phyloP scores from a whole-genome alignment of 192 early-diverging fungal species.

The Phlyctochytrium bullatum region DNA sequence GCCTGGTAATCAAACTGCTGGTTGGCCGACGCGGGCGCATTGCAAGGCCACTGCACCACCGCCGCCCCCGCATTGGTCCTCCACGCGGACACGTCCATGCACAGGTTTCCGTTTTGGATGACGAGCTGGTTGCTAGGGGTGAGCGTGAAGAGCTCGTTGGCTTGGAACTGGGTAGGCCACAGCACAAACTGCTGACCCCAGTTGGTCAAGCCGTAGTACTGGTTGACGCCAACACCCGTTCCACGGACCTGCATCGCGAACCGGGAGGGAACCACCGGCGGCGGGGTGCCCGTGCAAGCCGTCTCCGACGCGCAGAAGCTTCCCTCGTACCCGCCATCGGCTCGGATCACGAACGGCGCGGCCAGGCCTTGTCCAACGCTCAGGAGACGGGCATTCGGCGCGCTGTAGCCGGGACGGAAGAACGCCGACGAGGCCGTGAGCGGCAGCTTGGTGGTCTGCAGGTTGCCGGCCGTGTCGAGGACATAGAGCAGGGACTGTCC shows the following conservation, averaged over 20 bases:
- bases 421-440: not conserved
- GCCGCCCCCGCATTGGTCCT: not conserved
- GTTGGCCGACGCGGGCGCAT: not conserved
- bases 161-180: not conserved
- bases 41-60: not conserved
- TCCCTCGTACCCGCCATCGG: not conserved
- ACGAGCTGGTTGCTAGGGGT: not conserved
- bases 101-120: slow-evolving; percentile 2
- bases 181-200: not conserved
- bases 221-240: not conserved
- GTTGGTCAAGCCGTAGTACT: not conserved
- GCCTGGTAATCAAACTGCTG: slow-evolving; percentile 2
- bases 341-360: not conserved
- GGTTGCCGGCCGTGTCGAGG: not conserved
- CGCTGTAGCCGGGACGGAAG: not conserved
- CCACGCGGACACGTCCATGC: not conserved
- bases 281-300: not conserved
- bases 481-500: not conserved
- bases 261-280: not conserved
- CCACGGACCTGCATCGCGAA: not conserved
- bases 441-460: not conserved
- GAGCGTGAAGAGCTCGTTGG: not conserved
- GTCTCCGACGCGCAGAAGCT: not conserved
- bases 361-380: not conserved
- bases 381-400: not conserved